phyloP scores from a whole-genome alignment of 768 basidiomycete species.

The Aureoboletus auriporus region DNA sequence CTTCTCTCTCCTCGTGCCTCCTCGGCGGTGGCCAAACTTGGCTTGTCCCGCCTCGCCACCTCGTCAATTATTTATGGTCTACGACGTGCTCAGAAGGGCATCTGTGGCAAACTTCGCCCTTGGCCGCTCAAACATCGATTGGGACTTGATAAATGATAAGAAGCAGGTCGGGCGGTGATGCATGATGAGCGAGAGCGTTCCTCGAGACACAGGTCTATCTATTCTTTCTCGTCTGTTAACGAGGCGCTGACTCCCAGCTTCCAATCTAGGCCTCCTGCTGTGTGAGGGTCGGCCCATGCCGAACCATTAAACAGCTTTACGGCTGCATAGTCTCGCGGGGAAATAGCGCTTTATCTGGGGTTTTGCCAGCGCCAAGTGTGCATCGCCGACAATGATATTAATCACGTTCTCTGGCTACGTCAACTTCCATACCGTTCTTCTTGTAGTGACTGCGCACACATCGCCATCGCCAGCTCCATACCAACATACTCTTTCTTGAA shows the following conservation, averaged over 20 bases:
- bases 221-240: neutral
- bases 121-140: neutral
- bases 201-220: neutral
- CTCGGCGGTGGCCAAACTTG: neutral
- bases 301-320: neutral
- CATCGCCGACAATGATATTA: neutral
- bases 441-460: neutral
- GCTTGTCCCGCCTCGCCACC: neutral
- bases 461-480: no score
- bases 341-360: neutral
- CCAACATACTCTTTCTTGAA: no score
- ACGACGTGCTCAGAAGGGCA: neutral
- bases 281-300: neutral
- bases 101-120: no score
- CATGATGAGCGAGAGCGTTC: neutral
- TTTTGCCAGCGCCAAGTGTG: neutral
- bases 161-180: neutral
- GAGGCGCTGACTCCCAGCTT: neutral
- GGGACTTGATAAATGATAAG: neutral
- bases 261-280: neutral
- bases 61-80: neutral
- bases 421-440: no score
- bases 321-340: neutral
- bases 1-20: conserved; percentile 1
- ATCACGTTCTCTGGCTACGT: no score